Conservation (phyloP, 176 grass and related monocot species). For the Oryza meridionalis region DNA sequence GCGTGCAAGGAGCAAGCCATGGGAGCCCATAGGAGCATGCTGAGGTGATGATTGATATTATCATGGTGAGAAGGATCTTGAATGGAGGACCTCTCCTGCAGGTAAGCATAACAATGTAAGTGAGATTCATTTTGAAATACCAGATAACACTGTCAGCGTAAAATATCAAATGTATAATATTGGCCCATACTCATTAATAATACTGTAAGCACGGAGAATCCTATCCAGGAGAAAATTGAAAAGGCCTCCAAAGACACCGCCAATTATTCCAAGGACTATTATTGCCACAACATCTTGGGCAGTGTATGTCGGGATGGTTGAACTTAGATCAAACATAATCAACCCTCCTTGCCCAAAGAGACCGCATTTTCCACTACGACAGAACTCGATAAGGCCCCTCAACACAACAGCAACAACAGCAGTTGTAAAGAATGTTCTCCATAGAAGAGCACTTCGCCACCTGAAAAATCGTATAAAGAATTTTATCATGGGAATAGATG, state of each 20-base stretch:
- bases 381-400: slow-evolving; percentile 68
- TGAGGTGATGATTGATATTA: slow-evolving; percentile 81
- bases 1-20: slow-evolving; percentile 75
- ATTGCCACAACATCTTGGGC: slow-evolving; percentile 71
- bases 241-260: slow-evolving; percentile 76
- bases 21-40: slow-evolving; percentile 87
- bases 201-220: slow-evolving; percentile 71
- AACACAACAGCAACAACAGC: slow-evolving; percentile 91
- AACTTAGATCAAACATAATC: slow-evolving; percentile 98
- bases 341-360: slow-evolving; percentile 87
- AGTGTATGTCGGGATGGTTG: slow-evolving; percentile 56
- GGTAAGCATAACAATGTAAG: slow-evolving; percentile 24
- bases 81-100: slow-evolving; percentile 87
- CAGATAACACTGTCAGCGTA: slow-evolving; percentile 10
- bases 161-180: slow-evolving; percentile 7
- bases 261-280: slow-evolving; percentile 78
- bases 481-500: not conserved
- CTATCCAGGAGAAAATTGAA: slow-evolving; percentile 89
- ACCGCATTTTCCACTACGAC: slow-evolving; percentile 79
- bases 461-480: slow-evolving; percentile 47
- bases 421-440: slow-evolving; percentile 98
- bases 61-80: slow-evolving; percentile 82
- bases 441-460: slow-evolving; percentile 95
- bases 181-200: slow-evolving; percentile 84
- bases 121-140: slow-evolving; percentile 25